phyloP scores from a whole-genome alignment of 495 filamentous ascomycete genomes.

The Cercophora sp. region DNA sequence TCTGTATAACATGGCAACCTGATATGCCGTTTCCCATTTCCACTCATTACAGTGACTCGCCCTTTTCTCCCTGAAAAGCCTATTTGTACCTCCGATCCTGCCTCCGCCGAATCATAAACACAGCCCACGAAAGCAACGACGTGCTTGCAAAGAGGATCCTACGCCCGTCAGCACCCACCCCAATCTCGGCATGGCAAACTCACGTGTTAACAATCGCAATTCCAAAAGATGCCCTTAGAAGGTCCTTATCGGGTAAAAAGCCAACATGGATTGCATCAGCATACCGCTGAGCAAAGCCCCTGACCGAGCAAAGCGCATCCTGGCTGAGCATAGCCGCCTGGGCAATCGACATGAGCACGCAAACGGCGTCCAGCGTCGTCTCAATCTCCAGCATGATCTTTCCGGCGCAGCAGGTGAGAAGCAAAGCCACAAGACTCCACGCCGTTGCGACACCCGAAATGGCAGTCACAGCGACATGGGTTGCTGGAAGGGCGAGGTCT shows the following conservation, averaged over 20 bases:
- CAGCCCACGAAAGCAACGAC: not conserved
- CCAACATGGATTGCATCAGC: not conserved
- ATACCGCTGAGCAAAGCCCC: not conserved
- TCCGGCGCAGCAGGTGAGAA: conserved; percentile 3
- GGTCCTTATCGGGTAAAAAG: not conserved
- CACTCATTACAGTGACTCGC: no score
- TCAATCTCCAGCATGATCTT: conserved; percentile 4
- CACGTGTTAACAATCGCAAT: not conserved
- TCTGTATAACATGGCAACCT: no score
- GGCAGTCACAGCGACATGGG: not conserved
- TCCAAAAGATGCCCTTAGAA: not conserved
- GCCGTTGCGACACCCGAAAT: not conserved
- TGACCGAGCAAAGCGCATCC: not conserved
- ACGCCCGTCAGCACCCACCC: not conserved
- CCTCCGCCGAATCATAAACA: not conserved
- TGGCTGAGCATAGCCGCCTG: conserved; percentile 1
- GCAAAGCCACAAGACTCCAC: not conserved
- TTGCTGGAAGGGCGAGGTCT: not conserved
- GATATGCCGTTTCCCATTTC: no score
- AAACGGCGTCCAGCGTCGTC: not conserved
- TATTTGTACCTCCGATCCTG: no score
- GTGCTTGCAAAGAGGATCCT: not conserved
- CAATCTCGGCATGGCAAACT: not conserved
- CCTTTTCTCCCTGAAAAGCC: no score
- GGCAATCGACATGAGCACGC: not conserved